Evolutionary conservation across 352 stramenopile species (phyloP).

Genomic region (Pythium angustatum): DNA sequence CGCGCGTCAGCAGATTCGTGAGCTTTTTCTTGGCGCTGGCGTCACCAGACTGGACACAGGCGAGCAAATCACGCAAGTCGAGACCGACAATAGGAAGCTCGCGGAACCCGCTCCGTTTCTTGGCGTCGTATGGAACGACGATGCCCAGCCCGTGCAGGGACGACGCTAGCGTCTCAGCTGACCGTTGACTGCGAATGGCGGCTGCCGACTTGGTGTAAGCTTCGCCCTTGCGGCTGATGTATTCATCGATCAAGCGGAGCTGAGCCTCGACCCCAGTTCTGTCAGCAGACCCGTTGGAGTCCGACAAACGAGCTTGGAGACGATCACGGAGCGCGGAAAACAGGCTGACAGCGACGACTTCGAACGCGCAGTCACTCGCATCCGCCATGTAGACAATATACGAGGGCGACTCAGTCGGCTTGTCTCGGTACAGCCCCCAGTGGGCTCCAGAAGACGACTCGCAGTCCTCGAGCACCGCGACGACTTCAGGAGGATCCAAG

Average conservation of each 20-base stretch:
- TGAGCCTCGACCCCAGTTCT: background rate
- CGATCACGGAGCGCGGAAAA: conserved; percentile 41
- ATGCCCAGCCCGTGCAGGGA: conserved; percentile 55
- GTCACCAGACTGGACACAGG: conserved; percentile 24
- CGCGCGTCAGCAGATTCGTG: conserved; percentile 57
- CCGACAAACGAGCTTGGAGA: background rate
- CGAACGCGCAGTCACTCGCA: conserved; percentile 38
- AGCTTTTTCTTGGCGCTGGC: conserved; percentile 35
- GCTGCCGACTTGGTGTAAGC: conserved; percentile 12
- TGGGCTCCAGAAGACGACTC: conserved; percentile 30
- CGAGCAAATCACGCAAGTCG: conserved; percentile 38
- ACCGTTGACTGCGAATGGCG: conserved; percentile 31
- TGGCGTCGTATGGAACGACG: conserved; percentile 49
- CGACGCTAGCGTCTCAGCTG: conserved; percentile 33
- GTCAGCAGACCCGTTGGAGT: background rate
- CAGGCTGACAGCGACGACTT: conserved; percentile 37
- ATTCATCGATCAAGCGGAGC: conserved; percentile 7
- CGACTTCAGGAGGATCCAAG: conserved; percentile 57
- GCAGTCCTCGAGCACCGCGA: conserved; percentile 33
- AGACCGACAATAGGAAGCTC: conserved; percentile 45
- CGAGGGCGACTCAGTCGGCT: conserved; percentile 37
- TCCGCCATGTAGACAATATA: conserved; percentile 43
- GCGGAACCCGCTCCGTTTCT: conserved; percentile 53
- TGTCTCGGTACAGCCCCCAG: conserved; percentile 56
- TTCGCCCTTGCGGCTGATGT: background rate